Percentiles rank a stretch among this genome's conserved stretches.
phyloP scores from a whole-genome alignment of 2,329 filamentous ascomycete species.

The Mollisia scopiformis region DNA sequence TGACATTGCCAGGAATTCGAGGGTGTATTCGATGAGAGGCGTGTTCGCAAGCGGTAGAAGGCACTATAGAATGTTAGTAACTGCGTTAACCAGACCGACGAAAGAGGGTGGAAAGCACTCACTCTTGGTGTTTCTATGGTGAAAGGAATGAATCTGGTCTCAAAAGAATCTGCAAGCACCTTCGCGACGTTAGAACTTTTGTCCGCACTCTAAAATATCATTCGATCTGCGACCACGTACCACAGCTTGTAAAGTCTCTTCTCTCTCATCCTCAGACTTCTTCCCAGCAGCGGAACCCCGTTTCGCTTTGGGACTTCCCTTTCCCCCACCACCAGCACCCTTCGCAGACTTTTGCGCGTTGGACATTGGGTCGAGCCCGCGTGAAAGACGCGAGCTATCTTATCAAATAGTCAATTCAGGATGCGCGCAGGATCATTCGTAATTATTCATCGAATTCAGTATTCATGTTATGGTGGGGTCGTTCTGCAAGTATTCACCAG shows the following conservation, averaged over 20 bases:
- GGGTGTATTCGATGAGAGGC: slow-evolving; percentile 94
- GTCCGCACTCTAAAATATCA: not conserved
- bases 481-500: not conserved
- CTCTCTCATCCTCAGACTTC: slow-evolving; percentile 38
- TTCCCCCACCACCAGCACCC: slow-evolving; percentile 28
- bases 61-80: slow-evolving; percentile 62
- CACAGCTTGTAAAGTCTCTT: slow-evolving; percentile 40
- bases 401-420: not conserved
- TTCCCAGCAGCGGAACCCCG: slow-evolving; percentile 28
- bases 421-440: not conserved
- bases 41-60: slow-evolving; percentile 91
- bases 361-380: not conserved
- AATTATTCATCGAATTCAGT: not conserved
- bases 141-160: slow-evolving; percentile 88
- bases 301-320: slow-evolving; percentile 31
- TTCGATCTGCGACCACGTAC: slow-evolving; percentile 25
- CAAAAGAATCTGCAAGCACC: slow-evolving; percentile 93
- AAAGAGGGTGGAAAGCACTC: slow-evolving; percentile 36
- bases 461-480: not conserved
- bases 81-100: not conserved
- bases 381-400: not conserved
- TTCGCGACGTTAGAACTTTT: slow-evolving; percentile 41
- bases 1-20: slow-evolving; percentile 93
- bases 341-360: slow-evolving; percentile 28
- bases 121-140: slow-evolving; percentile 87